Evolutionary conservation across 1,284 basidiomycete genomes (phyloP).

Genomic region (Takashimella tepidaria): DNA sequence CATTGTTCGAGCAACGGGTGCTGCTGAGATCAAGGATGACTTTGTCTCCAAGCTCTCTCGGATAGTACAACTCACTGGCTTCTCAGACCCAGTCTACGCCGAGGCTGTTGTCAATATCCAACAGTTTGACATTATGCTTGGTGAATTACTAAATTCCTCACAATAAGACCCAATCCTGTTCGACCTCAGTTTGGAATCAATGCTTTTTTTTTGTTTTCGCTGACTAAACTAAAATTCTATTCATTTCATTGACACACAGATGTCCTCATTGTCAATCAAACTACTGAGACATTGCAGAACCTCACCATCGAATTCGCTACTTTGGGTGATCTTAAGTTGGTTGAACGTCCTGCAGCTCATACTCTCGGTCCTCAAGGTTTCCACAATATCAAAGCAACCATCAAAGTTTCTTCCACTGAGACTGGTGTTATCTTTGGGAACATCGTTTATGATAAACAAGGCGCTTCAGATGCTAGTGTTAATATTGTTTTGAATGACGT

Average conservation of each 20-base stretch:
- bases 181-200: too few relatives aligned
- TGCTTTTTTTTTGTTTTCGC: too few relatives aligned
- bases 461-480: slow-evolving; percentile 70
- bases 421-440: slow-evolving; percentile 98
- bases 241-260: too few relatives aligned
- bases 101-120: slow-evolving; percentile 98
- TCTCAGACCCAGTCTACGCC: slow-evolving; percentile 97
- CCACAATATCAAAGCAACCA: slow-evolving; percentile 98
- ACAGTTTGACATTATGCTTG: slow-evolving; percentile 93
- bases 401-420: slow-evolving; percentile 96
- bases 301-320: slow-evolving; percentile 97
- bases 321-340: slow-evolving; percentile 92
- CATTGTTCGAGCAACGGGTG: slow-evolving; percentile 82
- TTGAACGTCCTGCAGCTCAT: slow-evolving; percentile 87
- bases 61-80: slow-evolving; percentile 94
- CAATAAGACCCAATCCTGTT: slow-evolving; percentile 4
- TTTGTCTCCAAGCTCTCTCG: slow-evolving; percentile 93
- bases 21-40: slow-evolving; percentile 79
- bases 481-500: slow-evolving; percentile 91
- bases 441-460: slow-evolving; percentile 93
- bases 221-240: too few relatives aligned
- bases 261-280: slow-evolving; percentile 96
- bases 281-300: slow-evolving; percentile 89
- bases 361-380: slow-evolving; percentile 94
- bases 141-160: slow-evolving; percentile 47